Evolutionary conservation across 345 rosid genomes (phyloP).

Genomic region (Populus nigra): DNA sequence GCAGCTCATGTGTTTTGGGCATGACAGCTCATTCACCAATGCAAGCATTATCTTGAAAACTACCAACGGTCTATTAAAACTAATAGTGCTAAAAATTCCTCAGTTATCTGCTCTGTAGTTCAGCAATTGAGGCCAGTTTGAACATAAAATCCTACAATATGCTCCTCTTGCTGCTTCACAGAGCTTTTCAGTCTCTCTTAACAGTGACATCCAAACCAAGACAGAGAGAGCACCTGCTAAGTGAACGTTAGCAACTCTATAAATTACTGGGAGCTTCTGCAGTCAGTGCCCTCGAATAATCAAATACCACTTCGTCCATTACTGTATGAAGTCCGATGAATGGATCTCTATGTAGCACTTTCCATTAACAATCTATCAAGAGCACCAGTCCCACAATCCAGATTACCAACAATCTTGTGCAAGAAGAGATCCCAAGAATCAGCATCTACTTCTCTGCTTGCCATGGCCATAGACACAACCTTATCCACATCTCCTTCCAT

Average conservation of each 20-base stretch:
- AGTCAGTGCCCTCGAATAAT: background rate
- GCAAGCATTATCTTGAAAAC: background rate
- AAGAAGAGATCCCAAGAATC: constrained; percentile 64
- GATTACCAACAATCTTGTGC: constrained; percentile 31
- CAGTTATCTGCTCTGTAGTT: background rate
- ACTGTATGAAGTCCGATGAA: background rate
- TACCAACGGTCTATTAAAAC: background rate
- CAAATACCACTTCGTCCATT: background rate
- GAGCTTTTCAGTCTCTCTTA: background rate
- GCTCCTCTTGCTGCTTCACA: background rate
- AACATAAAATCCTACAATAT: background rate
- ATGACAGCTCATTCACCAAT: too few species aligned
- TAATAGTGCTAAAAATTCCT: background rate
- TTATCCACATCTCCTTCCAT: constrained; percentile 51
- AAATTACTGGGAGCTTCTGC: background rate
- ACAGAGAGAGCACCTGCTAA: background rate
- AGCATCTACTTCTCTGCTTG: constrained; percentile 43
- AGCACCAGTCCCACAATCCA: constrained; percentile 36
- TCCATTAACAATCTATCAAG: constrained; percentile 40
- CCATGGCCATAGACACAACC: constrained; percentile 47
- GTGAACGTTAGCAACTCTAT: background rate
- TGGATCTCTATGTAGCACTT: constrained; percentile 12
- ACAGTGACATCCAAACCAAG: background rate
- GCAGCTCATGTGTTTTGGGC: too few species aligned
- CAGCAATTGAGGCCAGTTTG: background rate